Evolutionary conservation across 2,329 filamentous ascomycete genomes (phyloP).

Genomic region (Botrytis byssoidea): DNA sequence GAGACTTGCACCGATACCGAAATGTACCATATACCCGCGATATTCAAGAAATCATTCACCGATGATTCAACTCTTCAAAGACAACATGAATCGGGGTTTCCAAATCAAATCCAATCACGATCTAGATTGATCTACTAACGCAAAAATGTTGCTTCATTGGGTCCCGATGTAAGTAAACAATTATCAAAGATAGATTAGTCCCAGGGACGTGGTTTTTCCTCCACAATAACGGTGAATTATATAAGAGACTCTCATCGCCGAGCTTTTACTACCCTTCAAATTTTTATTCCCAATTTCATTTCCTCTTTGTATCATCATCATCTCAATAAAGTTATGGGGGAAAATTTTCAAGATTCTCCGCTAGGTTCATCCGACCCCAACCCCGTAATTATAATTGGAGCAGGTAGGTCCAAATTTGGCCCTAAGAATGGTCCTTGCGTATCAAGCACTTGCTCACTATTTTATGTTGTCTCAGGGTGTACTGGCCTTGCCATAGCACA

Average conservation of each 20-base stretch:
- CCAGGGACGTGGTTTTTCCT: background rate
- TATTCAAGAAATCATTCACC: background rate
- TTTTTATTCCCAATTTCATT: background rate
- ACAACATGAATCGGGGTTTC: background rate
- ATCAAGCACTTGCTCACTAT: background rate
- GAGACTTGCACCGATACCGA: background rate
- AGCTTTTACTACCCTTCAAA: background rate
- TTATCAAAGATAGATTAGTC: background rate
- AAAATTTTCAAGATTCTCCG: background rate
- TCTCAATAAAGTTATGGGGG: background rate
- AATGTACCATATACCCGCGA: background rate
- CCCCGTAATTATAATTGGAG: slow-evolving; percentile 30
- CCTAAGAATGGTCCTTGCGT: background rate
- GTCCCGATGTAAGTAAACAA: background rate
- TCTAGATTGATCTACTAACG: background rate
- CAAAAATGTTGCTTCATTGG: background rate
- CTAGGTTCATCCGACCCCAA: background rate
- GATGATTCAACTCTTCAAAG: background rate
- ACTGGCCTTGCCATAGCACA: slow-evolving; percentile 45
- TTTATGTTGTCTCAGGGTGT: slow-evolving; percentile 37
- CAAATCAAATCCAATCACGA: background rate
- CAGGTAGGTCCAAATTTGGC: slow-evolving; percentile 27
- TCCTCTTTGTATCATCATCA: background rate
- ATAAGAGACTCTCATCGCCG: background rate
- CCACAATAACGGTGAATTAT: background rate